phyloP scores from a whole-genome alignment of 805 yeast species.

The Metschnikowia picachoensis region DNA sequence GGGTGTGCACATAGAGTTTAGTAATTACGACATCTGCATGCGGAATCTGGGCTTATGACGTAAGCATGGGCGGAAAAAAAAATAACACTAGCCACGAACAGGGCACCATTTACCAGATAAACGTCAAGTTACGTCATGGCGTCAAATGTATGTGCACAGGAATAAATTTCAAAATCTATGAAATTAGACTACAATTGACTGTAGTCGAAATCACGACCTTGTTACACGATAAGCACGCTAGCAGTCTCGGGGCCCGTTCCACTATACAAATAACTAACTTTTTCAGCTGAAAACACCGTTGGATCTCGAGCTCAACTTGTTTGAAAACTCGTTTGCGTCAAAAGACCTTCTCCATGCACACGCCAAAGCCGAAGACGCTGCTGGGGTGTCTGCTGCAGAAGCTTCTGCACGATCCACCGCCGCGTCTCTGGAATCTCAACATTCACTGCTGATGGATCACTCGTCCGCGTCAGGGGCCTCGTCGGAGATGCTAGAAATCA shows the following conservation, averaged over 20 bases:
- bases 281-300: slow-evolving; percentile 44
- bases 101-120: neutral
- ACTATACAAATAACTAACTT: slow-evolving; percentile 4
- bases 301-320: slow-evolving; percentile 90
- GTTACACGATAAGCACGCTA: too few species aligned
- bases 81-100: neutral
- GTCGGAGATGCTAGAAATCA: slow-evolving; percentile 10
- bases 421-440: slow-evolving; percentile 8
- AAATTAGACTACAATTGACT: too few species aligned
- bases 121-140: slow-evolving; percentile 15
- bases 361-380: neutral
- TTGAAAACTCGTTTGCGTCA: slow-evolving; percentile 89
- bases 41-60: slow-evolving; percentile 11
- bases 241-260: too few species aligned
- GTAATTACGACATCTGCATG: slow-evolving; percentile 9
- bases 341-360: slow-evolving; percentile 32
- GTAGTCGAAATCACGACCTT: too few species aligned
- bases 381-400: neutral
- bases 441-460: slow-evolving; percentile 7
- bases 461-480: slow-evolving; percentile 7
- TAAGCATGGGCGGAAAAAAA: slow-evolving; percentile 12
- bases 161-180: neutral
- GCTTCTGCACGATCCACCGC: slow-evolving; percentile 5
- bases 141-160: slow-evolving; percentile 20
- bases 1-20: slow-evolving; percentile 8